Conservation (phyloP, 495 filamentous ascomycete species). For the Aspergillus leporis region DNA sequence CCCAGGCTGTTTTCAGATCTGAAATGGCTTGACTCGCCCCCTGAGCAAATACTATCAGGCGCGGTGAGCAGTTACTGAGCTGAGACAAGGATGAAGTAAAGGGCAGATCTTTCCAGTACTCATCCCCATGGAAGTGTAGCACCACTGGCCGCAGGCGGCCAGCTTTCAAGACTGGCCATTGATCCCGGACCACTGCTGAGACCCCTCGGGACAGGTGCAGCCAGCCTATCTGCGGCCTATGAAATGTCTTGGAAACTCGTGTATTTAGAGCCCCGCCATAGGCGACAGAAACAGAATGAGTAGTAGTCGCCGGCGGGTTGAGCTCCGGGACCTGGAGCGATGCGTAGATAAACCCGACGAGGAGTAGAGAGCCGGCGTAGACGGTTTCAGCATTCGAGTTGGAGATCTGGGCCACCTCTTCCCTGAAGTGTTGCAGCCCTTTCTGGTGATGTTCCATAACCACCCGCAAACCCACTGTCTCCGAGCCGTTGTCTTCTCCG, state of each 20-base stretch:
- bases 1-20: slow-evolving; percentile 8
- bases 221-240: slow-evolving; percentile 23
- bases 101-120: slow-evolving; percentile 22
- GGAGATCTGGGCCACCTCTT: slow-evolving; percentile 12
- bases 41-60: slow-evolving; percentile 11
- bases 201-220: slow-evolving; percentile 26
- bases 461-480: neutral
- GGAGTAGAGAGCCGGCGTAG: slow-evolving; percentile 22
- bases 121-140: slow-evolving; percentile 19
- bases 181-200: slow-evolving; percentile 15
- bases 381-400: slow-evolving; percentile 17
- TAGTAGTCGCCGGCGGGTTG: slow-evolving; percentile 4
- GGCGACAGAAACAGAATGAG: neutral
- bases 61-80: slow-evolving; percentile 1
- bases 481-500: neutral
- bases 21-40: slow-evolving; percentile 17
- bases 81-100: neutral
- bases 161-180: slow-evolving; percentile 22
- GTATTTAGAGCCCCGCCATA: neutral
- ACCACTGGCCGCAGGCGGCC: slow-evolving; percentile 22
- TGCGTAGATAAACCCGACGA: slow-evolving; percentile 27
- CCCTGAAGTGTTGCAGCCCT: slow-evolving; percentile 25
- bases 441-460: slow-evolving; percentile 29
- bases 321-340: slow-evolving; percentile 19
- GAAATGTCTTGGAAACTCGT: neutral